These are phyloP conservation scores for Nemania sp. DNA, from an alignment of 2,329 filamentous ascomycete genomes.

Conservation along the genomic window DNA sequence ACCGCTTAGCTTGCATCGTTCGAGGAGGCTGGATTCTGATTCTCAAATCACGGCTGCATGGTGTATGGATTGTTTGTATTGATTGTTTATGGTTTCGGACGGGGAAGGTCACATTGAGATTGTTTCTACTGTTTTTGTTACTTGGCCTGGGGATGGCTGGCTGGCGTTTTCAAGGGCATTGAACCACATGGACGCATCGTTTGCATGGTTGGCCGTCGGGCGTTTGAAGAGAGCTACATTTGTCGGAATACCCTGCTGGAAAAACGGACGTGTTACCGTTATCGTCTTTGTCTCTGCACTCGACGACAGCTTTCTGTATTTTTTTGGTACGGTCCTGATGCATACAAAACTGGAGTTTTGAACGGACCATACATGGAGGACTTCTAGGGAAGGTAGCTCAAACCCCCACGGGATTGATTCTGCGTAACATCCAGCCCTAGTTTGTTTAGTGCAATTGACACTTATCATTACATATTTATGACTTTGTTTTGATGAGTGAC, in stretches of 20 bases:
- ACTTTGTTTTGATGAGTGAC: neutral
- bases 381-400: neutral
- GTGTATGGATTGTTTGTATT: neutral
- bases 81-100: neutral
- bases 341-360: conserved; percentile 8
- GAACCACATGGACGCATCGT: conserved; percentile 8
- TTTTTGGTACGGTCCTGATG: conserved; percentile 4
- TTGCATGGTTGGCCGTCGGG: conserved; percentile 23
- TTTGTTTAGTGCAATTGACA: conserved; percentile 14
- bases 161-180: conserved; percentile 16
- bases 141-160: neutral
- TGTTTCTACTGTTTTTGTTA: conserved; percentile 12
- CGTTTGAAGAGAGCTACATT: conserved; percentile 18
- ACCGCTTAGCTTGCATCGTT: conserved; percentile 1
- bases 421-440: neutral
- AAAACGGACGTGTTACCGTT: neutral
- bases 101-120: neutral
- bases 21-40: neutral
- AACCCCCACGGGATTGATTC: conserved; percentile 4
- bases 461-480: neutral
- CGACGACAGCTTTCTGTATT: no score
- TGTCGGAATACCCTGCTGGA: conserved; percentile 24
- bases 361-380: neutral
- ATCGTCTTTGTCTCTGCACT: conserved; percentile 3
- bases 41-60: neutral